Percentiles rank a stretch among this genome's conserved stretches.
These are phyloP conservation scores for Pichia sp. DNA, from an alignment of 1,139 yeast species.

Conservation along the genomic window DNA sequence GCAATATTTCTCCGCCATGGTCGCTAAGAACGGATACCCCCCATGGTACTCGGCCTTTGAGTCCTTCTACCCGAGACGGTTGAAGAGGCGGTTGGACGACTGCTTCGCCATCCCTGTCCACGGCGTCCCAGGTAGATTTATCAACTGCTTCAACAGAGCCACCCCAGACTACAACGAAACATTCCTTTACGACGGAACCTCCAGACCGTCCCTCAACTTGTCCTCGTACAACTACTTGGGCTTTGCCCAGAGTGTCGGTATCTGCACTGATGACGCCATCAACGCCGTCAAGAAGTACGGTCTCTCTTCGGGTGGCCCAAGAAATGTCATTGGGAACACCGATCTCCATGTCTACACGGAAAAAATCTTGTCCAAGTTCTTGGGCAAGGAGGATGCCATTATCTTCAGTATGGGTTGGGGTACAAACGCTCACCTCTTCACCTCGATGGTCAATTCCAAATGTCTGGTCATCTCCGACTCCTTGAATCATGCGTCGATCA, in stretches of 20 bases:
- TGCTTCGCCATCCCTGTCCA: slow-evolving; percentile 94
- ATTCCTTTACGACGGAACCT: slow-evolving; percentile 69
- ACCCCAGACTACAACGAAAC: slow-evolving; percentile 56
- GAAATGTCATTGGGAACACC: slow-evolving; percentile 70
- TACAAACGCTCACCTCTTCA: slow-evolving; percentile 88
- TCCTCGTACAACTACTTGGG: slow-evolving; percentile 94
- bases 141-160: slow-evolving; percentile 73
- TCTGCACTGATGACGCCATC: slow-evolving; percentile 79
- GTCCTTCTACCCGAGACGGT: slow-evolving; percentile 85
- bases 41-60: slow-evolving; percentile 96
- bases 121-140: slow-evolving; percentile 94
- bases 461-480: slow-evolving; percentile 92
- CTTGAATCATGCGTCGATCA: slow-evolving; percentile 89
- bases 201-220: slow-evolving; percentile 75
- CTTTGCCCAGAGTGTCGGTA: slow-evolving; percentile 92
- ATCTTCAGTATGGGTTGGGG: slow-evolving; percentile 94
- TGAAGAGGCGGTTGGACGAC: slow-evolving; percentile 87
- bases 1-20: slow-evolving; percentile 57
- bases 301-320: slow-evolving; percentile 72
- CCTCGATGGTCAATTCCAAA: slow-evolving; percentile 78
- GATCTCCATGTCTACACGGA: slow-evolving; percentile 77
- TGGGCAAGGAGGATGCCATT: slow-evolving; percentile 87
- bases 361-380: slow-evolving; percentile 70
- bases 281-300: slow-evolving; percentile 65
- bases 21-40: slow-evolving; percentile 86